These are phyloP conservation scores for Lactifluus subvellereus DNA, from an alignment of 768 basidiomycete species.

Conservation along the genomic window DNA sequence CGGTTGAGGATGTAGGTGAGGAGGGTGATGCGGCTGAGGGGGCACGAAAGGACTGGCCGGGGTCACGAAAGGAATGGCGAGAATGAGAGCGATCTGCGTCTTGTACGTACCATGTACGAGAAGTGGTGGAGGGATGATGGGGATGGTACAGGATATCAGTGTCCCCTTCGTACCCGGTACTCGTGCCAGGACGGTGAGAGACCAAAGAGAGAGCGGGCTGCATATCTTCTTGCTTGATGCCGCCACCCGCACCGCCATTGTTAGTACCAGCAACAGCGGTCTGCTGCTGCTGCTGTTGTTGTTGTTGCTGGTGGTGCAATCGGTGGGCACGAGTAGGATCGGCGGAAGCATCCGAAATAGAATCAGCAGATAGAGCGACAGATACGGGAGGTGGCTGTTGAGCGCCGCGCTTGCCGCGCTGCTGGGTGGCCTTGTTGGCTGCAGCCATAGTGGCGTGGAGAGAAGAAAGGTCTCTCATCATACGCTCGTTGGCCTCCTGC, in stretches of 20 bases:
- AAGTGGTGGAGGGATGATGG: slow-evolving; percentile 28
- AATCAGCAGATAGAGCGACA: slow-evolving; percentile 22
- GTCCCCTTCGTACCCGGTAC: slow-evolving; percentile 61
- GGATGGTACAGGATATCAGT: slow-evolving; percentile 29
- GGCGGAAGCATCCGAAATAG: slow-evolving; percentile 21
- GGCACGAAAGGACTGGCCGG: slow-evolving; percentile 77
- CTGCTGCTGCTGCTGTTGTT: slow-evolving; percentile 23
- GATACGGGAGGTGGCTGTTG: slow-evolving; percentile 27
- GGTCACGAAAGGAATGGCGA: slow-evolving; percentile 72
- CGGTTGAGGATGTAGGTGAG: slow-evolving; percentile 32
- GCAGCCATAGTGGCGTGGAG: slow-evolving; percentile 79
- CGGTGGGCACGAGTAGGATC: slow-evolving; percentile 11
- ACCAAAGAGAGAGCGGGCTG: slow-evolving; percentile 27
- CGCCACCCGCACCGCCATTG: not conserved
- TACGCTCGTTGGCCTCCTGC: slow-evolving; percentile 78
- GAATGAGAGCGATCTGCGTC: slow-evolving; percentile 36
- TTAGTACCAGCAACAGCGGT: not conserved
- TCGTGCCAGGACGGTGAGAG: slow-evolving; percentile 63
- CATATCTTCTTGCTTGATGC: slow-evolving; percentile 42
- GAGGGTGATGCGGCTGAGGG: slow-evolving; percentile 40
- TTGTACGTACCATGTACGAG: slow-evolving; percentile 36
- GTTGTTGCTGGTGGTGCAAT: slow-evolving; percentile 17
- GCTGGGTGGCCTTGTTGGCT: slow-evolving; percentile 36
- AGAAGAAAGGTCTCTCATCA: slow-evolving; percentile 85
- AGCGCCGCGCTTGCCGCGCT: slow-evolving; percentile 36